These are phyloP conservation scores for Cenchrus americanus DNA, from an alignment of 176 grass and related monocot species.

Conservation along the genomic window DNA sequence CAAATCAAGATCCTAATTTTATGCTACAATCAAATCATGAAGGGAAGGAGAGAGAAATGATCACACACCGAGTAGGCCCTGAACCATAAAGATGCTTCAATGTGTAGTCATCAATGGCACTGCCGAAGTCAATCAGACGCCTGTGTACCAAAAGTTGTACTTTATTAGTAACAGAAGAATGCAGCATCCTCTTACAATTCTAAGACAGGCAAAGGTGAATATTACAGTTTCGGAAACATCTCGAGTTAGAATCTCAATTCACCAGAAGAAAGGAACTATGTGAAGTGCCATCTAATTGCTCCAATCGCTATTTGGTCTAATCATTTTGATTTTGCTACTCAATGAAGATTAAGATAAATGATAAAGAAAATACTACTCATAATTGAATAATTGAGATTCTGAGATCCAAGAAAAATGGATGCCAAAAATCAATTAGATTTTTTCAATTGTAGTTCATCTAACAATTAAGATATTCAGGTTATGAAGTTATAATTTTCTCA, in stretches of 20 bases:
- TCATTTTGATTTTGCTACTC: slow-evolving; percentile 3
- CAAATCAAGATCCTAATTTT: background rate
- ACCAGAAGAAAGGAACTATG: background rate
- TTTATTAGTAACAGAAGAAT: slow-evolving; percentile 30
- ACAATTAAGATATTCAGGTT: background rate
- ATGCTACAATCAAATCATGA: slow-evolving; percentile 17
- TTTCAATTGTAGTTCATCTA: slow-evolving; percentile 5
- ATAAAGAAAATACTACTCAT: background rate
- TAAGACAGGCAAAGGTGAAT: background rate
- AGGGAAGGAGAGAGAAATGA: slow-evolving; percentile 37
- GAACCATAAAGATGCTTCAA: slow-evolving; percentile 91
- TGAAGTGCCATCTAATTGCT: background rate
- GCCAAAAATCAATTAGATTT: background rate
- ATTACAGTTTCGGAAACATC: slow-evolving; percentile 1
- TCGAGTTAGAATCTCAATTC: slow-evolving; percentile 14
- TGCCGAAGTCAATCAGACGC: slow-evolving; percentile 95
- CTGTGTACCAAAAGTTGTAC: slow-evolving; percentile 49
- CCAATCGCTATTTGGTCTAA: slow-evolving; percentile 5
- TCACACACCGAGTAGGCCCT: slow-evolving; percentile 77
- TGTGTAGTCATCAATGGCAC: slow-evolving; percentile 98
- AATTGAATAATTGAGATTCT: slow-evolving; percentile 16
- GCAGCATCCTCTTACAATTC: slow-evolving; percentile 11
- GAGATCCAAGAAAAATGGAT: background rate
- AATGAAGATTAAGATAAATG: slow-evolving; percentile 26
- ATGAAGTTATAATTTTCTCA: background rate